Evolutionary conservation across 1,139 yeast genomes (phyloP).

Genomic region (Komagataea norvegica): DNA sequence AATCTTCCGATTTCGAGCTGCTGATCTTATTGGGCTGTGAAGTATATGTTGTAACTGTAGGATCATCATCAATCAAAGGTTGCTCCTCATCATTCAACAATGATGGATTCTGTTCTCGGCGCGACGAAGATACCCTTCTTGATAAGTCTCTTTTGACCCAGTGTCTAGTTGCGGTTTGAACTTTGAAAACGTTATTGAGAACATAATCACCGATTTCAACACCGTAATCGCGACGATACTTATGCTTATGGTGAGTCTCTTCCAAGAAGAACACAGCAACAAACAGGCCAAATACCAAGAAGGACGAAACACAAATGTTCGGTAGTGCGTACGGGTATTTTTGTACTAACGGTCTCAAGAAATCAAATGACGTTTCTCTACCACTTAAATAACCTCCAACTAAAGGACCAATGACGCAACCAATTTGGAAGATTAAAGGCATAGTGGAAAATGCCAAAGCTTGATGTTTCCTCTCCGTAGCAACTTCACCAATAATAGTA

Average conservation of each 20-base stretch:
- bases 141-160: constrained; percentile 28
- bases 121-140: background rate
- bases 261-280: constrained; percentile 49
- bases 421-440: constrained; percentile 58
- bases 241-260: constrained; percentile 49
- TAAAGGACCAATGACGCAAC: constrained; percentile 53
- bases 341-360: constrained; percentile 30
- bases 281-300: constrained; percentile 27
- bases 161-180: constrained; percentile 31
- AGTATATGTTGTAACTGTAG: background rate
- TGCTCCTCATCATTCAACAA: constrained; percentile 5
- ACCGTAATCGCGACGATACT: constrained; percentile 44
- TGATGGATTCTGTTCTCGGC: background rate
- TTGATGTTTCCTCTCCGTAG: constrained; percentile 50
- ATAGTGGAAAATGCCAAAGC: constrained; percentile 55
- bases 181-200: constrained; percentile 31
- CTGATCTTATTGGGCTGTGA: background rate
- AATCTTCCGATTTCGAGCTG: constrained; percentile 16
- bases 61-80: constrained; percentile 8
- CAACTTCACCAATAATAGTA: constrained; percentile 56
- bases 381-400: constrained; percentile 45
- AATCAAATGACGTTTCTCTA: constrained; percentile 21
- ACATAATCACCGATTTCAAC: constrained; percentile 48
- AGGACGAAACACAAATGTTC: constrained; percentile 46
- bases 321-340: constrained; percentile 56